Evolutionary conservation across 73 alveolate species (phyloP), one percentile per base, ranked within the genome.

Genomic region (Stentor coeruleus): DNA sequence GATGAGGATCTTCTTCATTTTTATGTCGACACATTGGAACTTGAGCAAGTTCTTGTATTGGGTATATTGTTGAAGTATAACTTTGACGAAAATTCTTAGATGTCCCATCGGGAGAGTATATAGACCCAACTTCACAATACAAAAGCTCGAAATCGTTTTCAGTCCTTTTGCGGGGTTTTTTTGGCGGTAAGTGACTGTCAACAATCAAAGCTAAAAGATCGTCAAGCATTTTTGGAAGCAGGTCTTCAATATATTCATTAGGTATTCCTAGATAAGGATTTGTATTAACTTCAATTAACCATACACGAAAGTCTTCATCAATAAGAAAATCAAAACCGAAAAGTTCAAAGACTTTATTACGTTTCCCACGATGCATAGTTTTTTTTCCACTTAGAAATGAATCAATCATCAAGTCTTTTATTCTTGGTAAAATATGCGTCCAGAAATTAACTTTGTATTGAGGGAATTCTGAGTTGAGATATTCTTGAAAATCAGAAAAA

Each of bases 191-290:
- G n/a, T 57, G 33, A 3, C 88, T 74, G 86, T 94, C 98, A 38
- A 94, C 77, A 2, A 92, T 87, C 35, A 94, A 76, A 85, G 92
- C 87, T 66, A 95, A 88, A 66, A 93, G 76, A 81, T 95, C 98
- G 60, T 94, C 97, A 40, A 95, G 87, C 99, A 95, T 93, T 85
- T 92, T 82, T 37, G 99, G 99, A 28, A 95, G 88, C 76, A 95
- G 60, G 40, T 82, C 85, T 42, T 80, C 83, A 39, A 95, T 91
- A 59, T 88, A 91, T 11, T 88, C 92, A 42, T 92, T 91, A 30
- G 96, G 93, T 28, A 75, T 93, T 58, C 95, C 96, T 75, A 96
- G 82, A 28, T 95, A 93, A 11, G 83, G 83, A 2, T 75, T 75
- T 20, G 83, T 75, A 35, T 75, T 75, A 26, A 75, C 83, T 38